Conservation (phyloP, 176 grass and related monocot genomes). For the Oropetium thomaeum region DNA sequence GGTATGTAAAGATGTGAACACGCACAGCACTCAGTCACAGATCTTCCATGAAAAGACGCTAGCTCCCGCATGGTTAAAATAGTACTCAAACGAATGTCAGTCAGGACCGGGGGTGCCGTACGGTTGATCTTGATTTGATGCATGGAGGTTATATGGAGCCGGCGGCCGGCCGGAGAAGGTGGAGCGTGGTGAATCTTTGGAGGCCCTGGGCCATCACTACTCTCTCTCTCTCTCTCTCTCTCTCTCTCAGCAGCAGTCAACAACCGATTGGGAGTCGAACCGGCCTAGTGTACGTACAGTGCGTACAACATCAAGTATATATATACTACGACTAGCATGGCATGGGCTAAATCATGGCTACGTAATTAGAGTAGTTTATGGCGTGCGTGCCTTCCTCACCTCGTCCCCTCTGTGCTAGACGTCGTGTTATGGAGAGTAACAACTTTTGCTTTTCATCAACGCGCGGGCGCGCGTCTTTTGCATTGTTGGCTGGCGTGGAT, state of each 20-base stretch:
- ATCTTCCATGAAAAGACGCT: slow-evolving; percentile 26
- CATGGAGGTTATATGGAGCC: too few relatives aligned
- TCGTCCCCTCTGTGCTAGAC: too few relatives aligned
- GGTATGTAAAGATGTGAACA: background rate
- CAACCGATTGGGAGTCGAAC: background rate
- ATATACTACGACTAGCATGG: too few relatives aligned
- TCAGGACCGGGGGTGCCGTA: background rate
- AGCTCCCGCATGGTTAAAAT: slow-evolving; percentile 12
- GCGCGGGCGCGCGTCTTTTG: slow-evolving; percentile 17
- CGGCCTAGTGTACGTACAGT: background rate
- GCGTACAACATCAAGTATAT: too few relatives aligned
- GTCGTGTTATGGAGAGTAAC: too few relatives aligned
- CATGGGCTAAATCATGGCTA: background rate
- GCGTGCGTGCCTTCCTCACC: background rate
- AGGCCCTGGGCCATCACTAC: background rate
- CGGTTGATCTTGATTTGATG: background rate
- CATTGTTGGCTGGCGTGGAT: background rate
- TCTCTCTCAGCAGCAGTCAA: background rate
- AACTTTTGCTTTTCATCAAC: slow-evolving; percentile 27
- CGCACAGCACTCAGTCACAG: background rate
- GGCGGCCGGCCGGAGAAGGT: slow-evolving; percentile 15
- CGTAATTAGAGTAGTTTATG: slow-evolving; percentile 39
- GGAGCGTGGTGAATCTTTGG: slow-evolving; percentile 25
- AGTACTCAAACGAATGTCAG: background rate
- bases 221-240: too few relatives aligned